Percentiles rank a stretch among this genome's conserved stretches.
Evolutionary conservation across 2,329 filamentous ascomycete species (phyloP).

Genomic region (Colletotrichum viniferum): DNA sequence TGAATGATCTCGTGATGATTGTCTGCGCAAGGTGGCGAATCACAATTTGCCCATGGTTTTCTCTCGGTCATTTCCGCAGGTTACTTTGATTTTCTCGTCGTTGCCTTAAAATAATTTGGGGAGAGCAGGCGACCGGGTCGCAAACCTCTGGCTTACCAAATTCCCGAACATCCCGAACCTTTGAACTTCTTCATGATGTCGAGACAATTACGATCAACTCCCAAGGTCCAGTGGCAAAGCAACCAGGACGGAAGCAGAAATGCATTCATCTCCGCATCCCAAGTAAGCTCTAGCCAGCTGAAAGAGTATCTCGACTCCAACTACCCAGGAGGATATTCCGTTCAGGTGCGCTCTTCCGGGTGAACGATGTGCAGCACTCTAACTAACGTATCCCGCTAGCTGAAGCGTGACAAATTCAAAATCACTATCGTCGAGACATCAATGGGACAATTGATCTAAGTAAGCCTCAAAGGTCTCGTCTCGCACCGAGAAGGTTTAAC

Average conservation of each 20-base stretch:
- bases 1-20: rapidly evolving
- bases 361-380: not conserved
- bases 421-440: not conserved
- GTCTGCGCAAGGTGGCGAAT: not conserved
- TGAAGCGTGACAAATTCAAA: constrained; percentile 5
- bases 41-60: rapidly evolving
- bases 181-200: not conserved
- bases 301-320: not conserved
- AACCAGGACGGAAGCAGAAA: not conserved
- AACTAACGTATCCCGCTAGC: not conserved
- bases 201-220: not conserved
- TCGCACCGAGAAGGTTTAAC: not conserved
- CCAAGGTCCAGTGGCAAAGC: constrained; percentile 1
- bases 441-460: not conserved
- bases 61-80: not conserved
- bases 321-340: not conserved
- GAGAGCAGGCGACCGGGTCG: rapidly evolving
- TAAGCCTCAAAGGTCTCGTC: not conserved
- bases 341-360: not conserved
- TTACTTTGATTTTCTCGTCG: not conserved
- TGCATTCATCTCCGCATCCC: not conserved
- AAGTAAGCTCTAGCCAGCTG: constrained; percentile 3
- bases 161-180: not conserved
- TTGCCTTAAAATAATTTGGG: not conserved
- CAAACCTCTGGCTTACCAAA: not conserved